A percentile compares a stretch with the other conserved stretches of the same genome.
phyloP scores from a whole-genome alignment of 208 protist genomes.

The Trypanosomatidae sp. region DNA sequence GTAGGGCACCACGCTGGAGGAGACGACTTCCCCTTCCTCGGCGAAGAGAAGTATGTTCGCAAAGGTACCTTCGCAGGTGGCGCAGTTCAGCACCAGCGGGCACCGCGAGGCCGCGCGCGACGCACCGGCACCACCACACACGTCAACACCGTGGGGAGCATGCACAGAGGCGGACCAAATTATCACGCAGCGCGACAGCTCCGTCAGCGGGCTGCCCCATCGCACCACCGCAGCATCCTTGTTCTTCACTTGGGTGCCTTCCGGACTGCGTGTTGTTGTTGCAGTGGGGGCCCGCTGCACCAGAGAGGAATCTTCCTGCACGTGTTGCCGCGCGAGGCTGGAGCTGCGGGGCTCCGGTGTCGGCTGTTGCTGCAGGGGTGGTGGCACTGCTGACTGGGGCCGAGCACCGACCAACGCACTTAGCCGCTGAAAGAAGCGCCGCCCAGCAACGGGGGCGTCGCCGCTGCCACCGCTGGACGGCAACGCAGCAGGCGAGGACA shows the following conservation, averaged over 20 bases:
- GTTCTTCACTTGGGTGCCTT: not conserved
- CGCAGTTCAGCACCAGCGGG: conserved; percentile 43
- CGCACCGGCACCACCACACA: conserved; percentile 3
- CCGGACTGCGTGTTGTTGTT: not conserved
- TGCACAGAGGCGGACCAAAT: conserved; percentile 18
- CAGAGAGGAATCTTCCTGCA: not conserved
- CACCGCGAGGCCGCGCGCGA: not conserved
- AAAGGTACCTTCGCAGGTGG: conserved; percentile 64
- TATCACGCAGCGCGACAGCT: too few species aligned
- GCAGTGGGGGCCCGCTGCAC: not conserved
- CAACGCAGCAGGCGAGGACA: too few species aligned
- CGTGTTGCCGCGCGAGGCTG: not conserved
- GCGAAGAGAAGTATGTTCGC: conserved; percentile 47
- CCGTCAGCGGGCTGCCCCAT: too few species aligned
- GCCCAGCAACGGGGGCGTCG: too few species aligned
- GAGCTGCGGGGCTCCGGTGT: not conserved
- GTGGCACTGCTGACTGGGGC: not conserved
- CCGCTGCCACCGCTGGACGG: too few species aligned
- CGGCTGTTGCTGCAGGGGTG: not conserved
- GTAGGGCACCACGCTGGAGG: conserved; percentile 16
- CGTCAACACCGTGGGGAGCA: conserved; percentile 10
- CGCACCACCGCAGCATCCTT: too few species aligned
- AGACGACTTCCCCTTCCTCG: conserved; percentile 18
- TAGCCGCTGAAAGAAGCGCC: conserved; percentile 11
- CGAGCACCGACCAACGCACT: conserved; percentile 11